Evolutionary conservation across 768 basidiomycete species (phyloP), one percentile per base, ranked within the genome.

Genomic region (Russula sp.): DNA sequence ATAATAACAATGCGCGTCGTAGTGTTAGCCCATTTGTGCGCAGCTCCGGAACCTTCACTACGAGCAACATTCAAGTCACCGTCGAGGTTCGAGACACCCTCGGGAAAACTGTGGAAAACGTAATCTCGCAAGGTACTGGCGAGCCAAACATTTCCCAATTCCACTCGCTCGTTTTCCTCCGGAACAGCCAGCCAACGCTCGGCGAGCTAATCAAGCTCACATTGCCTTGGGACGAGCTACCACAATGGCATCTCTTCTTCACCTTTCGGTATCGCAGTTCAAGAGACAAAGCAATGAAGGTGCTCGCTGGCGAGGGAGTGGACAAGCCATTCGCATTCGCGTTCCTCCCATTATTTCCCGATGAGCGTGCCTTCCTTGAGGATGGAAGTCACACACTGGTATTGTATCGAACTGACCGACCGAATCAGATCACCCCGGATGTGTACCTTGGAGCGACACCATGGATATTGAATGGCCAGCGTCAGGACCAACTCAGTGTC

Each of bases 241-340:
- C 86, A 2, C 80, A 84, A 45, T 94, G 90, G 84, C 96, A 98
- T 70, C 75, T 98, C 14, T 98, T 96, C 79, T 90, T 98, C 75
- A 92, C 92, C 0, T 95, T 98, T 74, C 84, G 90, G 43, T 87
- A 92, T 70, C 86, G 87, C 41, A 76, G 75, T 47, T 80, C 79
- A 13, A 74, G 77, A 49, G 80, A 83, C 52, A 81, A 81, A 47
- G 71, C 73, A 16, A 68, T 72, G 58, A 78, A 75, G 42, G 73
- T 74, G 49, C 58, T 68, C 38, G 67, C 70, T 46, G 58, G 68
- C 5, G 85, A 83, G 34, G 69, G 68, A 3, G 70, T 75, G 3
- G 93, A 95, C 48, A 80, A 82, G 34, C 88, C 93, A 0, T 98
- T 95, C 67, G 96, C 93, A 1, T 97, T 96, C 68, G 93, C 88